These are phyloP conservation scores for Phallus indusiatus DNA, from an alignment of 768 basidiomycete species.

Conservation along the genomic window DNA sequence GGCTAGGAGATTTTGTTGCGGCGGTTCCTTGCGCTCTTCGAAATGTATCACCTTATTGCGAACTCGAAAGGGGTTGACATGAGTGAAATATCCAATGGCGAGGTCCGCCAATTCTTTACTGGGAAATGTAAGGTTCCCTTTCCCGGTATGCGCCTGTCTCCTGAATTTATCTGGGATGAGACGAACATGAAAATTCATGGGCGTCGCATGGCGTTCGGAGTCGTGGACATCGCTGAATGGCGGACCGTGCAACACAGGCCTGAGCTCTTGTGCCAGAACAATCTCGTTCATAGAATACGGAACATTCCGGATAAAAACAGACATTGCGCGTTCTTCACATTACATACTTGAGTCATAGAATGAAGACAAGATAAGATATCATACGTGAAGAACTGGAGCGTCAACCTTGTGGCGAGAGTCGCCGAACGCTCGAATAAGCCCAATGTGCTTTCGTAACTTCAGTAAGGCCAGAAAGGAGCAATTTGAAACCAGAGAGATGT, in stretches of 20 bases:
- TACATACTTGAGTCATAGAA: background rate
- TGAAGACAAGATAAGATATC: background rate
- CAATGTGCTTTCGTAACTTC: too few relatives aligned
- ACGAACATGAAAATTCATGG: slow-evolving; percentile 45
- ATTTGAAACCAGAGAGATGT: too few relatives aligned
- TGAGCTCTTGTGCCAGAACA: slow-evolving; percentile 26
- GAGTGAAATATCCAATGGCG: slow-evolving; percentile 26
- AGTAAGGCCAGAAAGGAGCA: too few relatives aligned
- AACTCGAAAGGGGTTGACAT: slow-evolving; percentile 17
- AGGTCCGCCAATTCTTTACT: slow-evolving; percentile 25
- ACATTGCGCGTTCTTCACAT: slow-evolving; percentile 19
- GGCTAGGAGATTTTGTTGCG: slow-evolving; percentile 25
- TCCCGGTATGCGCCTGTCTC: slow-evolving; percentile 28
- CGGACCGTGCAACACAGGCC: slow-evolving; percentile 35
- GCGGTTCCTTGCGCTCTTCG: slow-evolving; percentile 9
- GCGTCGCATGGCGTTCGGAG: slow-evolving; percentile 15
- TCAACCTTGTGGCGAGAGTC: background rate
- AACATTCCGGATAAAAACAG: slow-evolving; percentile 24
- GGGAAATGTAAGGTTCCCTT: slow-evolving; percentile 41
- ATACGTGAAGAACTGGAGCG: background rate
- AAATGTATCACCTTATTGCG: slow-evolving; percentile 24
- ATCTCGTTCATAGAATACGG: slow-evolving; percentile 9
- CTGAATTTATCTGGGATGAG: slow-evolving; percentile 32
- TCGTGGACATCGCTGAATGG: slow-evolving; percentile 21
- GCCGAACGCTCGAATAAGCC: too few relatives aligned